Conservation (phyloP, 2,329 filamentous ascomycete species). For the Rhynchosporium agropyri region DNA sequence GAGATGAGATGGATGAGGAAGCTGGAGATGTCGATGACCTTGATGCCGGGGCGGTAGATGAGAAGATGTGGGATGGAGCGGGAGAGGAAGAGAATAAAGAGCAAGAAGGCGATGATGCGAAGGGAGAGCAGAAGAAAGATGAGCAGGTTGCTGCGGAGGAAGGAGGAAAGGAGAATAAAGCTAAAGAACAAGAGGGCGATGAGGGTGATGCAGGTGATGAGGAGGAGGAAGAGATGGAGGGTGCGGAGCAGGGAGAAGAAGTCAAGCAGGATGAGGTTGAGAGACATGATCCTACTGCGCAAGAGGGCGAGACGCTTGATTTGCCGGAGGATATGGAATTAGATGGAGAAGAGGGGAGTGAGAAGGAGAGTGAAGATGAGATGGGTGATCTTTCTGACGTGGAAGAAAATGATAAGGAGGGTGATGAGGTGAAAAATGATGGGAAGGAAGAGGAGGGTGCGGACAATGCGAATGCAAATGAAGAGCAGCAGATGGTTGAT, state of each 20-base stretch:
- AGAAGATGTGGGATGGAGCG: constrained; percentile 97
- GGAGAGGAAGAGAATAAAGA: constrained; percentile 81
- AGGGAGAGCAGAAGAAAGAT: constrained; percentile 68
- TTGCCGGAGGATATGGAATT: constrained; percentile 73
- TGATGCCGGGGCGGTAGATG: constrained; percentile 87
- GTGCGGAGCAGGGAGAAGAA: constrained; percentile 60
- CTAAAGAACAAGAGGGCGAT: constrained; percentile 50
- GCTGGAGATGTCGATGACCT: constrained; percentile 88
- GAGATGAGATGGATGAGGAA: constrained; percentile 85
- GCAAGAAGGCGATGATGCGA: constrained; percentile 71
- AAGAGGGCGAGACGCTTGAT: constrained; percentile 69
- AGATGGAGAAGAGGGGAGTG: constrained; percentile 58
- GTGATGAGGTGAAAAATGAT: constrained; percentile 43
- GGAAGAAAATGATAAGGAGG: constrained; percentile 46
- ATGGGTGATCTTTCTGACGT: constrained; percentile 60
- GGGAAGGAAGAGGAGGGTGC: constrained; percentile 51
- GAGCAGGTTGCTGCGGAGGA: constrained; percentile 49
- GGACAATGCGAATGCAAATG: constrained; percentile 44
- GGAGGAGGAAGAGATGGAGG: constrained; percentile 60
- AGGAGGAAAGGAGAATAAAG: constrained; percentile 62
- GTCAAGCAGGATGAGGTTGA: constrained; percentile 59
- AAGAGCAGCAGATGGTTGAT: constrained; percentile 45
- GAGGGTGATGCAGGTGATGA: constrained; percentile 48
- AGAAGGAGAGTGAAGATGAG: constrained; percentile 45
- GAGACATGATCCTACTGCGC: constrained; percentile 65